phyloP scores from a whole-genome alignment of 768 basidiomycete genomes.

The Coprinopsis cinerea region DNA sequence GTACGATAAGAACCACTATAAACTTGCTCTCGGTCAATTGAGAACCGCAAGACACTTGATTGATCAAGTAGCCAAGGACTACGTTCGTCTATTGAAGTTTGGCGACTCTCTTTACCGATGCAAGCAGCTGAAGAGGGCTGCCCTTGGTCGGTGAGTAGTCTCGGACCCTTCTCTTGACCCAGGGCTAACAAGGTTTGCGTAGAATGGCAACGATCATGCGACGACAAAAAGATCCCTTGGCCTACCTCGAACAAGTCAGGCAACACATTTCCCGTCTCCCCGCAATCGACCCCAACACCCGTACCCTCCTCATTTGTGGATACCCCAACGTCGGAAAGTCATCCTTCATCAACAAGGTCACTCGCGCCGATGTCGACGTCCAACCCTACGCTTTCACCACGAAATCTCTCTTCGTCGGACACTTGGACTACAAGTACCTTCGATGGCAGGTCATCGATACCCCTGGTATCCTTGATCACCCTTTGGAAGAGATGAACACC shows the following conservation, averaged over 20 bases:
- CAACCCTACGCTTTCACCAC: constrained; percentile 99
- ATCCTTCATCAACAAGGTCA: constrained; percentile 99
- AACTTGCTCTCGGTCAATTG: constrained; percentile 94
- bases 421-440: constrained; percentile 98
- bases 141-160: constrained; percentile 81
- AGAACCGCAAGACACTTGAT: constrained; percentile 94
- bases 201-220: constrained; percentile 99
- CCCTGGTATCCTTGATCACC: constrained; percentile 96
- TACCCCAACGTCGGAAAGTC: constrained; percentile 99
- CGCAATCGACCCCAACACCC: constrained; percentile 95
- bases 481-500: constrained; percentile 99
- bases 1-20: constrained; percentile 99
- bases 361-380: constrained; percentile 97
- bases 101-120: constrained; percentile 97
- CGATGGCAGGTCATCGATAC: constrained; percentile 99
- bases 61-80: constrained; percentile 96
- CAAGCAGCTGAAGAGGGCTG: constrained; percentile 97
- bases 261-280: constrained; percentile 99
- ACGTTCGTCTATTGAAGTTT: constrained; percentile 93
- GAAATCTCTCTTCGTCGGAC: constrained; percentile 96
- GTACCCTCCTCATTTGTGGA: constrained; percentile 95
- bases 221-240: constrained; percentile 96
- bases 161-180: background rate
- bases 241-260: constrained; percentile 97
- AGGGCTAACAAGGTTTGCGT: background rate